These are phyloP conservation scores for Apiospora aurea DNA, from an alignment of 2,329 filamentous ascomycete genomes.

Conservation along the genomic window DNA sequence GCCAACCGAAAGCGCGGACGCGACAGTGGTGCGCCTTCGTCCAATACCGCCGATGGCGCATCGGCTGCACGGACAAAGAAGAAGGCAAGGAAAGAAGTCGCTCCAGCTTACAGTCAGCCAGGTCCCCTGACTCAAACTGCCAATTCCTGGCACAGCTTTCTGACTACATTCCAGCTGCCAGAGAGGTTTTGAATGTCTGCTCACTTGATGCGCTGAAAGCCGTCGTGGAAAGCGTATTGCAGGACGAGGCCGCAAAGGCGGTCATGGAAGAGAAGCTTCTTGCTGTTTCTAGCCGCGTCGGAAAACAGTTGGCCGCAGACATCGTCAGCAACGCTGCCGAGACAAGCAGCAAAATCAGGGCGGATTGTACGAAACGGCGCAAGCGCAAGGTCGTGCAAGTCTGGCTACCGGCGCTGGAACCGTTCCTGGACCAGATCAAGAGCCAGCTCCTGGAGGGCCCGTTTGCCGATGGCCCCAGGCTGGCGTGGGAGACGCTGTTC, in stretches of 20 bases:
- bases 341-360: not conserved
- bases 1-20: not conserved
- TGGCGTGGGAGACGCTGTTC: not conserved
- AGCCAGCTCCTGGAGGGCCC: not conserved
- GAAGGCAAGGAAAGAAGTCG: not conserved
- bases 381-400: not conserved
- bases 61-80: not conserved
- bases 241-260: too few species aligned
- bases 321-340: too few species aligned
- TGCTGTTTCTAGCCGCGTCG: too few species aligned
- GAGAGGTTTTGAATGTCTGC: too few species aligned
- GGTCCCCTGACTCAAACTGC: too few species aligned
- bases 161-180: too few species aligned
- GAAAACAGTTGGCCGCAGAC: too few species aligned
- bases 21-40: not conserved
- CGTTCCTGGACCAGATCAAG: not conserved
- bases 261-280: too few species aligned
- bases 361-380: not conserved
- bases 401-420: not conserved
- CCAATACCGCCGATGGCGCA: not conserved
- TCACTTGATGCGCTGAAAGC: too few species aligned
- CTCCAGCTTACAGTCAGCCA: not conserved
- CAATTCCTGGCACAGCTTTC: too few species aligned
- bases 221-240: too few species aligned
- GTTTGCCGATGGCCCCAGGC: not conserved